These are phyloP conservation scores for Candida maesae DNA, from an alignment of 805 yeast genomes.

Conservation along the genomic window DNA sequence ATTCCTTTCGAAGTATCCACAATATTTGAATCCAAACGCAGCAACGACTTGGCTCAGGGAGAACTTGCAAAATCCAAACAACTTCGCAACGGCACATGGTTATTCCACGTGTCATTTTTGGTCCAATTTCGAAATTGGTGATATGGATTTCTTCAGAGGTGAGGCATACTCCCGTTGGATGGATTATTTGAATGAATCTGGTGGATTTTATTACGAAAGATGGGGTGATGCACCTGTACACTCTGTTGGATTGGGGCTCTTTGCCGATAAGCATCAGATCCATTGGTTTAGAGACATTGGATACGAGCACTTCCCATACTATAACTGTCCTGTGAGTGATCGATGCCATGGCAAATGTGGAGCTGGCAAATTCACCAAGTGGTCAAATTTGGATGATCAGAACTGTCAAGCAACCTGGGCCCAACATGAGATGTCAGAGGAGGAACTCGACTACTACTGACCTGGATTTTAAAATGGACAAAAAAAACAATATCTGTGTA, in stretches of 20 bases:
- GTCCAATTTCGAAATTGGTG: conserved; percentile 85
- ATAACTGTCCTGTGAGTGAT: conserved; percentile 65
- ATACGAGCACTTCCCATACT: conserved; percentile 69
- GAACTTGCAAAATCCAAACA: conserved; percentile 48
- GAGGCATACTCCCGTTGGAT: conserved; percentile 67
- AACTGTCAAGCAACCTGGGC: conserved; percentile 78
- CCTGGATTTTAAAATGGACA: background rate
- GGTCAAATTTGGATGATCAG: conserved; percentile 53
- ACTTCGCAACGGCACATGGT: conserved; percentile 39
- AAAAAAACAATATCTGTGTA: background rate
- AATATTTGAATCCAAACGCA: conserved; percentile 54
- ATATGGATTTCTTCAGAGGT: conserved; percentile 73
- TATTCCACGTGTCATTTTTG: conserved; percentile 78
- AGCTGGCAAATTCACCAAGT: conserved; percentile 51
- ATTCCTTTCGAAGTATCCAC: conserved; percentile 52
- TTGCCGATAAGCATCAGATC: conserved; percentile 61
- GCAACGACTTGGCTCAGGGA: conserved; percentile 63
- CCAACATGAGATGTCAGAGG: conserved; percentile 35
- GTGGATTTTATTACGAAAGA: conserved; percentile 85
- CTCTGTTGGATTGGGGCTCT: conserved; percentile 66
- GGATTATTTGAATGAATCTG: conserved; percentile 57
- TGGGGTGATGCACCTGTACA: conserved; percentile 97
- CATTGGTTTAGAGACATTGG: conserved; percentile 92
- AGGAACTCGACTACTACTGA: conserved; percentile 26
- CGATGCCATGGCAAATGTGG: conserved; percentile 46